A percentile compares a stretch with the other conserved stretches of the same genome.
These are phyloP conservation scores for Alternaria brassicicola DNA, from an alignment of 2,329 filamentous ascomycete species.

Conservation along the genomic window DNA sequence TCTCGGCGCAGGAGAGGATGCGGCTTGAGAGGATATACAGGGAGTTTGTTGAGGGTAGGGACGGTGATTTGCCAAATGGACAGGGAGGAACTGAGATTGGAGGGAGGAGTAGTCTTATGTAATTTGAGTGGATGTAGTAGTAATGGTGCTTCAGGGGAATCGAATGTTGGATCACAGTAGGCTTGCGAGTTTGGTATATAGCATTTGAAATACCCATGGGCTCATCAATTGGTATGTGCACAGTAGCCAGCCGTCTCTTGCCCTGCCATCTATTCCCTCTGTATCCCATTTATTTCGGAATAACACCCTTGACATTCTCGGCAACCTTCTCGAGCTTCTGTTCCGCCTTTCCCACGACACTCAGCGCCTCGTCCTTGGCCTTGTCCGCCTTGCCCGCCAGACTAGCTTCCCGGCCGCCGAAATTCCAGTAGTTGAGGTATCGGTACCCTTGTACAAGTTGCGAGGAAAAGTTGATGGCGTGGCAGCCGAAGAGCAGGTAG, in stretches of 20 bases:
- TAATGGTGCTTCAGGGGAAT: not conserved
- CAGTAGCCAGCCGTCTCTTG: not conserved
- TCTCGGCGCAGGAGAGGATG: conserved; percentile 76
- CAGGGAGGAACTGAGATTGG: conserved; percentile 92
- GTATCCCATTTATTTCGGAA: conserved; percentile 14
- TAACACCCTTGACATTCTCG: conserved; percentile 16
- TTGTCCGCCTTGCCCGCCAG: conserved; percentile 45
- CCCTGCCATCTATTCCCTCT: not conserved
- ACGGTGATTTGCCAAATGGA: conserved; percentile 93
- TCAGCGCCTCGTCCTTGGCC: conserved; percentile 12
- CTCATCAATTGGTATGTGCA: not conserved
- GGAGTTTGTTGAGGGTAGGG: conserved; percentile 91
- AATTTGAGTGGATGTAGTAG: not conserved
- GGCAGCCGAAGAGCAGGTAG: conserved; percentile 72
- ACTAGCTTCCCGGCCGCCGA: conserved; percentile 54
- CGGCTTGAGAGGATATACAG: conserved; percentile 81
- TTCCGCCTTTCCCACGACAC: conserved; percentile 6
- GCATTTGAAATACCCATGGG: not conserved
- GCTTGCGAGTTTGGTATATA: not conserved
- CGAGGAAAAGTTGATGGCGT: conserved; percentile 68
- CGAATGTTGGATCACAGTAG: not conserved
- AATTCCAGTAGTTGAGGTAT: conserved; percentile 65
- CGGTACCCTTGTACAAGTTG: conserved; percentile 67
- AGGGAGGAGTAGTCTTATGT: conserved; percentile 93
- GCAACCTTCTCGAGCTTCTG: conserved; percentile 11